Evolutionary conservation across 495 filamentous ascomycete genomes (phyloP).

Genomic region (Penicillium antarcticum): DNA sequence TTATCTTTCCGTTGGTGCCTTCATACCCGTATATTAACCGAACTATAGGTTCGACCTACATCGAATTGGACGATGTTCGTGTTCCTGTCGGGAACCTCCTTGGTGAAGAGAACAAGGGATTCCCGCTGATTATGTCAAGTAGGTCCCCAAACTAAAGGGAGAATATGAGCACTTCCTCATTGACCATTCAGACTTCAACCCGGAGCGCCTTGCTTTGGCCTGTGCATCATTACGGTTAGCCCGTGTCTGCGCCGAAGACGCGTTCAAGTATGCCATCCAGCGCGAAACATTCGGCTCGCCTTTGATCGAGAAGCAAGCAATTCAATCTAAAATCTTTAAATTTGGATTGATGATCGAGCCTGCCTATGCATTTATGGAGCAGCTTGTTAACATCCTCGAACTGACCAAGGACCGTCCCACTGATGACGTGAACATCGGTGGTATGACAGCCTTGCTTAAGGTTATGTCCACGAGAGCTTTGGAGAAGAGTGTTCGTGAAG

Average conservation of each 20-base stretch:
- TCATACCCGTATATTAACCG: neutral
- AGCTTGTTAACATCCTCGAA: constrained; percentile 44
- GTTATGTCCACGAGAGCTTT: constrained; percentile 53
- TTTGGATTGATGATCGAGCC: constrained; percentile 50
- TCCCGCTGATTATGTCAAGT: constrained; percentile 50
- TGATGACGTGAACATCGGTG: constrained; percentile 43
- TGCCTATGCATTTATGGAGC: constrained; percentile 47
- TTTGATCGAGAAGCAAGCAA: constrained; percentile 43
- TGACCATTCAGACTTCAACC: constrained; percentile 38
- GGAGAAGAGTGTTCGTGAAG: constrained; percentile 56
- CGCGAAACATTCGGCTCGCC: constrained; percentile 49
- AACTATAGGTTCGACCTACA: constrained; percentile 40
- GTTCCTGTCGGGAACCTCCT: constrained; percentile 44
- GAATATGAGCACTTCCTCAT: neutral
- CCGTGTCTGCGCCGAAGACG: constrained; percentile 46
- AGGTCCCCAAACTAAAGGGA: neutral
- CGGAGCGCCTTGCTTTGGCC: constrained; percentile 42
- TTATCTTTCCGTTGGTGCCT: constrained; percentile 33
- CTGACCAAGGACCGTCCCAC: constrained; percentile 30
- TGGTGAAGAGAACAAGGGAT: constrained; percentile 46
- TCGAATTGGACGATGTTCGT: constrained; percentile 45
- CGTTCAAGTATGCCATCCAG: constrained; percentile 46
- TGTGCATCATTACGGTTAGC: constrained; percentile 41
- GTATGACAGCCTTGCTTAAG: constrained; percentile 48
- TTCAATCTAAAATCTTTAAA: constrained; percentile 47